Conservation (phyloP, 169 alveolate species). For the Perkinsus marinus region DNA sequence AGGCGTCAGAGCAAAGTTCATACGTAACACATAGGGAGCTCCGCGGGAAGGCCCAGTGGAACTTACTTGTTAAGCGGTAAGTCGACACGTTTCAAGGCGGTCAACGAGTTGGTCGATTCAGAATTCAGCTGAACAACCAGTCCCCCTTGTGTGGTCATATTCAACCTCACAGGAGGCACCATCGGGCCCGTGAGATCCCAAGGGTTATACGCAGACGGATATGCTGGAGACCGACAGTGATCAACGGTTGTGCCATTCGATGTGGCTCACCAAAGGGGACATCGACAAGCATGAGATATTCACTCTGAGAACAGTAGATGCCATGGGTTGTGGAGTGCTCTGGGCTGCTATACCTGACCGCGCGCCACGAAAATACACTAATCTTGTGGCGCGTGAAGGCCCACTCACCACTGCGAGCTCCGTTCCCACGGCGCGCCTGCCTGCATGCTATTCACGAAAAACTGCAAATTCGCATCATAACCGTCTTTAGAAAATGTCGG, state of each 20-base stretch:
- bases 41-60: too few species aligned
- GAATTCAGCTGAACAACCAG: background rate
- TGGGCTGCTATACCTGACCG: background rate
- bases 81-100: background rate
- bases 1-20: too few species aligned
- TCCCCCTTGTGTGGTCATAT: background rate
- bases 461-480: background rate
- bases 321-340: background rate
- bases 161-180: background rate
- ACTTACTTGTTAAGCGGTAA: background rate
- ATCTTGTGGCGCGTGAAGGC: background rate
- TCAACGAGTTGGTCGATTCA: background rate
- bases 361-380: too few species aligned
- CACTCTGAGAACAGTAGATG: background rate
- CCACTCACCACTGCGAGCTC: background rate
- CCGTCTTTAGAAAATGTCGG: background rate
- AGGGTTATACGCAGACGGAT: background rate
- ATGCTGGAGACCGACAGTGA: background rate
- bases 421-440: background rate
- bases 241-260: too few species aligned
- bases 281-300: background rate
- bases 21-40: too few species aligned
- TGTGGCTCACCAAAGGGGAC: background rate
- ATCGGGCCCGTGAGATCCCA: background rate
- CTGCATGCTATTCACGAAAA: background rate